Conservation (phyloP, 169 alveolate genomes). For the Eimeria sp. region DNA sequence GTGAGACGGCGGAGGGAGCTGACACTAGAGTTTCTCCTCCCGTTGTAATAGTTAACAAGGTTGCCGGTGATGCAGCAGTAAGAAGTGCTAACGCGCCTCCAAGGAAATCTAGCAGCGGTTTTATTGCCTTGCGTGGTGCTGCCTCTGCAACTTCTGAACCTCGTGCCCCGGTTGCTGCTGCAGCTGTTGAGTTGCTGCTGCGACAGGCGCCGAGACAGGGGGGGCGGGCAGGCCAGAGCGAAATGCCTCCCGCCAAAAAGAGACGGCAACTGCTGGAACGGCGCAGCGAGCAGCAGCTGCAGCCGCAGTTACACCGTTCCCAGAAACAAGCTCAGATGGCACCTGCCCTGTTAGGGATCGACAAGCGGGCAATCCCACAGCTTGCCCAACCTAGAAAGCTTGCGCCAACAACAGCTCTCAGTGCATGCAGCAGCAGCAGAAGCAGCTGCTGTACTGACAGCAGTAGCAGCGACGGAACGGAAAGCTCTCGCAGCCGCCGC, state of each 20-base stretch:
- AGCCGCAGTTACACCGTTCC: background rate
- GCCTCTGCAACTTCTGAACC: background rate
- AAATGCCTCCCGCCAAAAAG: background rate
- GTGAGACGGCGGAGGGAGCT: background rate
- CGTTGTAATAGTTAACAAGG: background rate
- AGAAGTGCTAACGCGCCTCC: background rate
- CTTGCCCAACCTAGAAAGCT: background rate
- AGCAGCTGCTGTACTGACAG: slow-evolving; percentile 22
- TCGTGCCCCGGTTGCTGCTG: background rate
- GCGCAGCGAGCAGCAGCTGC: background rate
- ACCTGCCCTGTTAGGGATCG: background rate
- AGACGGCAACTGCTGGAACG: background rate
- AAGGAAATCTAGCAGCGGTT: background rate
- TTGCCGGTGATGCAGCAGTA: background rate
- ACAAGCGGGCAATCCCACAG: background rate
- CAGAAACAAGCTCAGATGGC: background rate
- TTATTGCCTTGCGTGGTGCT: background rate
- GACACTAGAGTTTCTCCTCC: background rate
- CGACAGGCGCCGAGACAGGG: background rate
- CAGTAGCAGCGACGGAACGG: slow-evolving; percentile 11
- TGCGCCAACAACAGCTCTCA: background rate
- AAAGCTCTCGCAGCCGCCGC: background rate
- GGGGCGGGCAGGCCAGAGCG: background rate
- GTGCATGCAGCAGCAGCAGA: slow-evolving; percentile 42
- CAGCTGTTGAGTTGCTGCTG: background rate